Evolutionary conservation across 495 filamentous ascomycete species (phyloP).

Genomic region (Penicillium salamii): DNA sequence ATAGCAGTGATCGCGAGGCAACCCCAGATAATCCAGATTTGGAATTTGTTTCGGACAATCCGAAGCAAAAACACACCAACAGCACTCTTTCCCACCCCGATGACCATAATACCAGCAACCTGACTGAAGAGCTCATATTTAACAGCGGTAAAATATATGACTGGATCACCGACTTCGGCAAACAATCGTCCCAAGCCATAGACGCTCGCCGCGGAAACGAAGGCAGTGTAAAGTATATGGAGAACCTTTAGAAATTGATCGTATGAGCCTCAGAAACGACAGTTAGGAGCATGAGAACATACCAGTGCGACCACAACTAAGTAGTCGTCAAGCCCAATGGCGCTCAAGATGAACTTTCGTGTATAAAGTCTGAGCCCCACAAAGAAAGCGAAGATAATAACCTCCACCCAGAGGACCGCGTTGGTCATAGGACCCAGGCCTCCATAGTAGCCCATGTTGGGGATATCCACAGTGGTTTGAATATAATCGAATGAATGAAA

Average conservation of each 20-base stretch:
- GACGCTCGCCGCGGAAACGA: slow-evolving; percentile 15
- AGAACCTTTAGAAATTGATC: slow-evolving; percentile 11
- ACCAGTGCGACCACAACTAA: slow-evolving; percentile 19
- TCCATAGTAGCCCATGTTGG: slow-evolving; percentile 24
- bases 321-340: slow-evolving; percentile 25
- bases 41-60: slow-evolving; percentile 26
- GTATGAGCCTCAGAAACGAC: background rate
- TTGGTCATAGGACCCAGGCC: slow-evolving; percentile 27
- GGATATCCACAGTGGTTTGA: background rate
- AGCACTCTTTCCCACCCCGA: slow-evolving; percentile 22
- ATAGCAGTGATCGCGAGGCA: slow-evolving; percentile 16
- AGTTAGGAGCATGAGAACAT: background rate
- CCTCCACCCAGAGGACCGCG: slow-evolving; percentile 23
- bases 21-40: slow-evolving; percentile 22
- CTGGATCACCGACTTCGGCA: slow-evolving; percentile 18
- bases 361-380: slow-evolving; percentile 25
- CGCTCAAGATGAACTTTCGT: slow-evolving; percentile 19
- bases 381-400: slow-evolving; percentile 17
- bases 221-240: slow-evolving; percentile 23
- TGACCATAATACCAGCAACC: slow-evolving; percentile 24
- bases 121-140: slow-evolving; percentile 26
- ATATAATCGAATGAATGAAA: background rate
- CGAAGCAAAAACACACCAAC: slow-evolving; percentile 26
- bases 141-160: slow-evolving; percentile 17
- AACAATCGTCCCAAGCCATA: slow-evolving; percentile 22